Conservation (phyloP, 805 yeast genomes). For the Starmera quercuum region DNA sequence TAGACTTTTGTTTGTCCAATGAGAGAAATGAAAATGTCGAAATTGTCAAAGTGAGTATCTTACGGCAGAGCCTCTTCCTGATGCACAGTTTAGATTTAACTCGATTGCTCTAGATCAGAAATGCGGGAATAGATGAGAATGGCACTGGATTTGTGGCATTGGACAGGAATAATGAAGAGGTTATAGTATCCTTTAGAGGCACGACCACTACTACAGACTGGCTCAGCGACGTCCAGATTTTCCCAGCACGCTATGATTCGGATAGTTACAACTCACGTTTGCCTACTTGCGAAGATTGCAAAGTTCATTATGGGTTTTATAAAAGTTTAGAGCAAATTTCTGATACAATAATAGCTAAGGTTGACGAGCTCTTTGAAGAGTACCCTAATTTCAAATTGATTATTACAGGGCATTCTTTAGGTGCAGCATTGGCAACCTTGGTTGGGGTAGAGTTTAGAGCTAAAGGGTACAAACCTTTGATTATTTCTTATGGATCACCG, state of each 20-base stretch:
- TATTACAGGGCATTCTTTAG: constrained; percentile 69
- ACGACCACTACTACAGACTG: constrained; percentile 59
- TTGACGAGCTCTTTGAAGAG: constrained; percentile 26
- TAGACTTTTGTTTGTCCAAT: constrained; percentile 8
- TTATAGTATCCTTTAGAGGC: constrained; percentile 59
- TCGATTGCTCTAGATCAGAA: constrained; percentile 5
- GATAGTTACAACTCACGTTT: constrained; percentile 3
- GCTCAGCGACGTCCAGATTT: constrained; percentile 49
- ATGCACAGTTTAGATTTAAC: no score
- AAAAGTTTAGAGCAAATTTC: constrained; percentile 36
- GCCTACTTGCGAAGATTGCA: constrained; percentile 40
- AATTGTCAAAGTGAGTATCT: constrained; percentile 4
- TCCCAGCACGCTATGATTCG: constrained; percentile 10
- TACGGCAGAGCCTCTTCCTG: no score
- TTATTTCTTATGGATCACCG: constrained; percentile 60
- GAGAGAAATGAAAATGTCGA: constrained; percentile 4
- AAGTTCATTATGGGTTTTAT: constrained; percentile 60
- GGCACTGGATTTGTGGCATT: constrained; percentile 54
- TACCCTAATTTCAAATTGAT: constrained; percentile 44
- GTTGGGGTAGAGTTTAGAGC: constrained; percentile 56
- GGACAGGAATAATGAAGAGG: constrained; percentile 35
- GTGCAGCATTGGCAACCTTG: constrained; percentile 62
- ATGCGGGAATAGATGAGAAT: constrained; percentile 9
- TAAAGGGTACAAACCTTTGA: constrained; percentile 44
- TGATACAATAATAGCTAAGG: constrained; percentile 14